Conservation (phyloP, 805 yeast species). For the Yarrowia deformans region DNA sequence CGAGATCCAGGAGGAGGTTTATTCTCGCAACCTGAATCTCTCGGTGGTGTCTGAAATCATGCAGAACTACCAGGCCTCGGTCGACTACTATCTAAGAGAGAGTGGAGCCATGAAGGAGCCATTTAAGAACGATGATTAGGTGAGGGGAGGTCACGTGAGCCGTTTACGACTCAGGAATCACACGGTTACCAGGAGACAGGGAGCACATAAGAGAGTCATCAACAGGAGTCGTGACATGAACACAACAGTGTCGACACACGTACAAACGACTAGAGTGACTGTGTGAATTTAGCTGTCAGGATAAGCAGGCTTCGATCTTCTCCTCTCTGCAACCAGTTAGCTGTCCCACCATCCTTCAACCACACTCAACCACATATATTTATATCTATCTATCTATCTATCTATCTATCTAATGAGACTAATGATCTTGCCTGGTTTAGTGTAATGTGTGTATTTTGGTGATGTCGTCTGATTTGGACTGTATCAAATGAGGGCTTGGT, state of each 20-base stretch:
- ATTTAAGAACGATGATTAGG: conserved; percentile 17
- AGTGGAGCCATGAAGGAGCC: conserved; percentile 35
- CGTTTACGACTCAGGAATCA: background rate
- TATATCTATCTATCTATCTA: background rate
- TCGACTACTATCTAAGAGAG: conserved; percentile 15
- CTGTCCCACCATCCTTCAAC: no score
- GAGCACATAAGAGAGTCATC: no score
- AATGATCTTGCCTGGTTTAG: background rate
- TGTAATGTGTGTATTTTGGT: no score
- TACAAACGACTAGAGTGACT: no score
- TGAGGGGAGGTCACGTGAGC: background rate
- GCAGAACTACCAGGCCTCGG: conserved; percentile 37
- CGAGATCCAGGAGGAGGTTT: conserved; percentile 33
- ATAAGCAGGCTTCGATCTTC: no score
- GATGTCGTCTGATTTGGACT: no score
- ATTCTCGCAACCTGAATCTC: conserved; percentile 26
- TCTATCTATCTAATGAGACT: background rate
- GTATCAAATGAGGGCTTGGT: no score
- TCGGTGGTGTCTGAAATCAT: conserved; percentile 35
- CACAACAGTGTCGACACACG: no score
- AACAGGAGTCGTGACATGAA: no score
- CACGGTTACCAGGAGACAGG: no score
- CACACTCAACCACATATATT: background rate
- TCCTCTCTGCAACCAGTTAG: no score
- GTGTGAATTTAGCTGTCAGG: no score